Percentiles rank a stretch among this genome's conserved stretches.
Evolutionary conservation across 345 rosid species (phyloP).

Genomic region (Sonneratia alba): DNA sequence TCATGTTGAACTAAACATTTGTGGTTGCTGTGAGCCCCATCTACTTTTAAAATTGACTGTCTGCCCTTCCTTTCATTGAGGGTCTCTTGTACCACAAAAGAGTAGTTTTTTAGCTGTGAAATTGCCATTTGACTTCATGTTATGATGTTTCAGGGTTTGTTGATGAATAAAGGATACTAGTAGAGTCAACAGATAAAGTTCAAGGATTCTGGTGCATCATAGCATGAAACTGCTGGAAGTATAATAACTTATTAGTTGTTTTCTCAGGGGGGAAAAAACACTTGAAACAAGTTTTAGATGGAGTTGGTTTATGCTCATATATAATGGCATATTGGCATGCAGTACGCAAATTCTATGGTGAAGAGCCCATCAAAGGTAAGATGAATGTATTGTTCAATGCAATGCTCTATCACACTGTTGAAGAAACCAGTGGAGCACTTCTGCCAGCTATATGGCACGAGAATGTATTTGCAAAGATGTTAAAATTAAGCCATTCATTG

Average conservation of each 20-base stretch:
- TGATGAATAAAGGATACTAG: background rate
- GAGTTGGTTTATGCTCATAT: background rate
- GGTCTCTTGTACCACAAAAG: too few relatives aligned
- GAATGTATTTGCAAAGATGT: conserved; percentile 31
- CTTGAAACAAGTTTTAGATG: background rate
- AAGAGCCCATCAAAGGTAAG: background rate
- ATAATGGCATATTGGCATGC: background rate
- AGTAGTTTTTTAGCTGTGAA: too few relatives aligned
- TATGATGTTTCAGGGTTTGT: background rate
- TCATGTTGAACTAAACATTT: too few relatives aligned
- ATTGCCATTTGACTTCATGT: too few relatives aligned
- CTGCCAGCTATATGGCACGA: conserved; percentile 39
- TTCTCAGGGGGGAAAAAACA: background rate
- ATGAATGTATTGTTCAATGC: background rate
- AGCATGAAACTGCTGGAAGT: background rate
- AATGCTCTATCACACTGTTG: conserved; percentile 7
- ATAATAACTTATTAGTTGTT: background rate
- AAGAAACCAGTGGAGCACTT: conserved; percentile 2
- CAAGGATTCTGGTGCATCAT: background rate
- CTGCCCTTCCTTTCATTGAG: too few relatives aligned
- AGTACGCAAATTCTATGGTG: background rate
- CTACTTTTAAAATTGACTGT: too few relatives aligned
- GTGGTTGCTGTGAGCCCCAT: too few relatives aligned
- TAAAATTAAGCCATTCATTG: conserved; percentile 30
- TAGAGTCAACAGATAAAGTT: background rate